A percentile compares a stretch with the other conserved stretches of the same genome.
These are phyloP conservation scores for Tolypocladium nubicola DNA, from an alignment of 2,329 filamentous ascomycete genomes.

Conservation along the genomic window DNA sequence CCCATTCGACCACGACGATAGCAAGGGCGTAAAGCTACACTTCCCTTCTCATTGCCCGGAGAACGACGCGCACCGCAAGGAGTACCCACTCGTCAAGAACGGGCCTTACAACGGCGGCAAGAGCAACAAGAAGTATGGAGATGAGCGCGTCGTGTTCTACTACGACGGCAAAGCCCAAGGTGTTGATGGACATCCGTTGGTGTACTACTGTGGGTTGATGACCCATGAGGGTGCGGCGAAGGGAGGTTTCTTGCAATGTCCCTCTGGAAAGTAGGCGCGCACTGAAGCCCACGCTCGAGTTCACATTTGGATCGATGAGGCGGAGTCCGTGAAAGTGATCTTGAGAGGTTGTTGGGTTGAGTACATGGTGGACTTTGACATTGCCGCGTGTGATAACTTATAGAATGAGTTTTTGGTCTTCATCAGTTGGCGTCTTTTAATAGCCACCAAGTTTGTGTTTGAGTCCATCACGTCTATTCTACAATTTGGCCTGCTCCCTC, in stretches of 20 bases:
- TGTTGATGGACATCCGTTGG: neutral
- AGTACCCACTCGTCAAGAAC: neutral
- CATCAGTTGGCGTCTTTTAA: no score
- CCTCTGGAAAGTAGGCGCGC: neutral
- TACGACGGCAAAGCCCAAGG: neutral
- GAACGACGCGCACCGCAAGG: neutral
- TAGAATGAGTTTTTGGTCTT: no score
- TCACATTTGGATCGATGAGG: no score
- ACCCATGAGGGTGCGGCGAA: neutral
- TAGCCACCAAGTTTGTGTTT: no score
- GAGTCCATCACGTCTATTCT: neutral
- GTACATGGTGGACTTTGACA: no score
- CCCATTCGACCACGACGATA: neutral
- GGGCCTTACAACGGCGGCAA: neutral
- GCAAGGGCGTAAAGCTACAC: neutral
- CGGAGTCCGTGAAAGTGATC: no score
- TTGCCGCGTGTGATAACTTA: no score
- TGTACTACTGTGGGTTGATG: neutral
- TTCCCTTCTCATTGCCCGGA: neutral
- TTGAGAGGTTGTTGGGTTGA: no score
- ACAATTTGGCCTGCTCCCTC: neutral
- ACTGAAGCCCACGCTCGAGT: no score
- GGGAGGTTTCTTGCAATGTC: neutral
- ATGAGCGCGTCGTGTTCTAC: neutral
- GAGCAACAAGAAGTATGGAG: neutral